Evolutionary conservation across 2,329 filamentous ascomycete genomes (phyloP).

Genomic region (Talaromyces atroroseus): DNA sequence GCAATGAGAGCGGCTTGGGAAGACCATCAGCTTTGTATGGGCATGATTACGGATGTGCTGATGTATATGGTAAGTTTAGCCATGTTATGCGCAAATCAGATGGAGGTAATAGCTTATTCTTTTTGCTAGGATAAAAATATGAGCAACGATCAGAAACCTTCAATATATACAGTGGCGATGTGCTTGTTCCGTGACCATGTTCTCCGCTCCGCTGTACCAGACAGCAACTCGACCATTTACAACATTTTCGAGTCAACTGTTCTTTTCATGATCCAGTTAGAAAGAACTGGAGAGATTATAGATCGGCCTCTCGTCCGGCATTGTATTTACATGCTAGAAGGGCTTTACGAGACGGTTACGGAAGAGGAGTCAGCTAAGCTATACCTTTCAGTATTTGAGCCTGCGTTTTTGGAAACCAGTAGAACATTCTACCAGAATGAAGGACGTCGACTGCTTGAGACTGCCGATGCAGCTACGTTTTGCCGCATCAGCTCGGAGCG

Average conservation of each 20-base stretch:
- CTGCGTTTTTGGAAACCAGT: constrained; percentile 66
- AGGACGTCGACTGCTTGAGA: constrained; percentile 66
- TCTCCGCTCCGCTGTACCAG: constrained; percentile 54
- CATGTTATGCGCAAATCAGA: neutral
- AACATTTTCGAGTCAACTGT: constrained; percentile 75
- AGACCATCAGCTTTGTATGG: constrained; percentile 87
- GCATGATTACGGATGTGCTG: constrained; percentile 91
- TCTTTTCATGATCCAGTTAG: constrained; percentile 87
- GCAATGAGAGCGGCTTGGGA: constrained; percentile 75
- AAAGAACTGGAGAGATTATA: constrained; percentile 82
- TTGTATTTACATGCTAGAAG: constrained; percentile 83
- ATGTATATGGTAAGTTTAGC: constrained; percentile 73
- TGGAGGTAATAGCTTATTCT: neutral
- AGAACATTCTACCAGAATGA: constrained; percentile 69
- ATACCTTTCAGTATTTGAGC: constrained; percentile 79
- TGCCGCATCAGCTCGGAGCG: constrained; percentile 69
- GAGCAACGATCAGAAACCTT: constrained; percentile 65
- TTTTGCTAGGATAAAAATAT: constrained; percentile 67
- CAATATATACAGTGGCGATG: constrained; percentile 80
- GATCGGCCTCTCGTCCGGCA: constrained; percentile 76
- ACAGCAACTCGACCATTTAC: constrained; percentile 51
- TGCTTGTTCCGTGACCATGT: constrained; percentile 83
- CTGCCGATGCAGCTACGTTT: constrained; percentile 76
- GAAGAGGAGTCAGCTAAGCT: constrained; percentile 75
- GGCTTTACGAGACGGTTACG: constrained; percentile 72